These are phyloP conservation scores for Aotearoamyces nothofagi DNA, from an alignment of 2,329 filamentous ascomycete species.

Conservation along the genomic window DNA sequence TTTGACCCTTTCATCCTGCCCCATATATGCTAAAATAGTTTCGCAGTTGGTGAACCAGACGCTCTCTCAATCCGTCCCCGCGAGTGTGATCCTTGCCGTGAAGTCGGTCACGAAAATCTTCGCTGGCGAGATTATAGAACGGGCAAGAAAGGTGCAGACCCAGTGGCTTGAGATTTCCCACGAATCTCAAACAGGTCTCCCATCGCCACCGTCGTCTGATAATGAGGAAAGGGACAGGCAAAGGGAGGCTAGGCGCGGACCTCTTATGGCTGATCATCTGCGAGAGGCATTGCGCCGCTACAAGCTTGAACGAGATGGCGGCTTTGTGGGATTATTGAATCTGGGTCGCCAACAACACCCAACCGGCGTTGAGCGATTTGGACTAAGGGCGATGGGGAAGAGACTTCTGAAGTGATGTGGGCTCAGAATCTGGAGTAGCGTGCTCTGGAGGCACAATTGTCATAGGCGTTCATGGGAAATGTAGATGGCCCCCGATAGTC, in stretches of 20 bases:
- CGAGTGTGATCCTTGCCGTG: conserved; percentile 60
- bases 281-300: conserved; percentile 59
- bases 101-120: conserved; percentile 65
- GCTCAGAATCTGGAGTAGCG: no score
- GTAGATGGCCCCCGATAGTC: no score
- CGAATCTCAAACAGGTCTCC: conserved; percentile 40
- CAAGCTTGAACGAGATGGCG: conserved; percentile 45
- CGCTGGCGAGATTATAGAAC: conserved; percentile 60
- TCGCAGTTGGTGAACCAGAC: conserved; percentile 54
- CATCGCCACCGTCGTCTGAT: conserved; percentile 23
- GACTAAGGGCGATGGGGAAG: conserved; percentile 14
- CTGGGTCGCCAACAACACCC: conserved; percentile 46
- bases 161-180: conserved; percentile 49
- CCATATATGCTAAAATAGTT: neutral
- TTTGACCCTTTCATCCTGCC: neutral
- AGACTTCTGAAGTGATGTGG: conserved; percentile 18
- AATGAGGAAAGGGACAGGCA: conserved; percentile 14
- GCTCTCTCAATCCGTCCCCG: conserved; percentile 63
- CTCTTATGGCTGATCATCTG: conserved; percentile 59
- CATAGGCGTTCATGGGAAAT: no score
- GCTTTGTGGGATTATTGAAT: conserved; percentile 38
- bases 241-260: conserved; percentile 29
- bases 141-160: conserved; percentile 52
- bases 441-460: no score
- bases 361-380: conserved; percentile 43